Base-by-base conservation (phyloP, 306 rosid species). In the Phaseolus lunatus region DNA sequence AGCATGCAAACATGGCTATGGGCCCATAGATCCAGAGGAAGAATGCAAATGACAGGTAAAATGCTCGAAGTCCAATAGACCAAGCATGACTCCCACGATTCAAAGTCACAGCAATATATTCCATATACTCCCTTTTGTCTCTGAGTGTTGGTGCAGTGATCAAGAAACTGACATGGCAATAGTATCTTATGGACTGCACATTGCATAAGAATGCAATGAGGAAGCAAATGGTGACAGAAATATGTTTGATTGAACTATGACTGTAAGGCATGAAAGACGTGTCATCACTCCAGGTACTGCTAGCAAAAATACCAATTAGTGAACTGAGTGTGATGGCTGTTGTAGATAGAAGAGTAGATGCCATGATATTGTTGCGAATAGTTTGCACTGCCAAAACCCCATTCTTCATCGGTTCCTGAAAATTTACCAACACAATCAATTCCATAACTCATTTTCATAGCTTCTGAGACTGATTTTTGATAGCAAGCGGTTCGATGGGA, bases 21-120 rank as follows among this genome's bases (percentile, higher is more conserved):
- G 98, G 93, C 0, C 97, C 97, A 76, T 89, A 92, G 44, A 91
- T 90, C 98, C 94, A 94, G 5, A 94, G 91, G 88, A 94, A 86
- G 88, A 90, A 89, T 52, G 96, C 87, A 74, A 94, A 90, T 31
- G 98, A 94, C 41, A 94, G 44, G 81, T 90, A 92, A 80, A 91
- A 91, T 20, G 98, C 92, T 81, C 97, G 69, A 73, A 91, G 69
- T 52, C 98, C 97, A 0, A 94, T 84, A 14, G 97, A 91, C 96
- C 98, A 92, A 70, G 90, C 84, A 68, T 74, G 12, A 69, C 96
- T 89, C 56, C 91, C 98, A 12, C 91, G 86, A 22, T 92, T 94
- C 90, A 94, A 82, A 54, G 80, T 87, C 81, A 87, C 84, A 0
- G 87, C 83, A 53, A 89, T 86, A 2, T 92, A 85, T 67, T 87